Percentiles rank a stretch among this genome's conserved stretches.
Evolutionary conservation across 1,284 basidiomycete genomes (phyloP).

Genomic region (Earliella scabrosa): DNA sequence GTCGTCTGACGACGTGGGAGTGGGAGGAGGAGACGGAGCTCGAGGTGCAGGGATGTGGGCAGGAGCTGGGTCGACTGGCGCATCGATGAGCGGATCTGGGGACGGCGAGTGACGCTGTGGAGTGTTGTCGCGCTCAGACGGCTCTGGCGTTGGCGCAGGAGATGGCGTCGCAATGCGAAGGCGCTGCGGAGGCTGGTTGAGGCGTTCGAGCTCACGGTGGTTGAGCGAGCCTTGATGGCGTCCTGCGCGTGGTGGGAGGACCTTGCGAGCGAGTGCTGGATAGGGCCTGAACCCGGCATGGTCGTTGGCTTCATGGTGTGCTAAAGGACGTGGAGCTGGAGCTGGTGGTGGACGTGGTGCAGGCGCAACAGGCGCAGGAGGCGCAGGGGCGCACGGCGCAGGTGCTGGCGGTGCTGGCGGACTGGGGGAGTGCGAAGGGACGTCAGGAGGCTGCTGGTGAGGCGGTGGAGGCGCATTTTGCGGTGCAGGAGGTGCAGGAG

Average conservation of each 20-base stretch:
- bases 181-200: conserved; percentile 5
- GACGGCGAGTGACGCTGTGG: not conserved
- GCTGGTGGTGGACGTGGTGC: not conserved
- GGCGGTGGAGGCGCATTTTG: no score
- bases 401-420: not conserved
- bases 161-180: conserved; percentile 3
- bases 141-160: conserved; percentile 3
- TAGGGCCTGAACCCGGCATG: conserved; percentile 8
- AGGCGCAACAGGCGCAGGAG: conserved; percentile 9
- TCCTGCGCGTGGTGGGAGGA: conserved; percentile 3
- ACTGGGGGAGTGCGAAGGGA: not conserved
- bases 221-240: conserved; percentile 14
- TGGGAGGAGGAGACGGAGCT: not conserved
- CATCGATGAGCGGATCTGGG: conserved; percentile 3
- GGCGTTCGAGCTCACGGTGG: conserved; percentile 5
- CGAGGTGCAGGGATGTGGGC: not conserved
- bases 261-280: conserved; percentile 6
- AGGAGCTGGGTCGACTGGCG: conserved; percentile 8
- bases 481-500: conserved; percentile 11
- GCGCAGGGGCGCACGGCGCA: no score
- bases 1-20: conserved; percentile 8
- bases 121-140: not conserved
- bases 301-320: not conserved
- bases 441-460: no score
- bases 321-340: not conserved